A percentile compares a stretch with the other conserved stretches of the same genome.
Evolutionary conservation across 371 early-diverging fungal species (phyloP).

Genomic region (Mucor indicus): DNA sequence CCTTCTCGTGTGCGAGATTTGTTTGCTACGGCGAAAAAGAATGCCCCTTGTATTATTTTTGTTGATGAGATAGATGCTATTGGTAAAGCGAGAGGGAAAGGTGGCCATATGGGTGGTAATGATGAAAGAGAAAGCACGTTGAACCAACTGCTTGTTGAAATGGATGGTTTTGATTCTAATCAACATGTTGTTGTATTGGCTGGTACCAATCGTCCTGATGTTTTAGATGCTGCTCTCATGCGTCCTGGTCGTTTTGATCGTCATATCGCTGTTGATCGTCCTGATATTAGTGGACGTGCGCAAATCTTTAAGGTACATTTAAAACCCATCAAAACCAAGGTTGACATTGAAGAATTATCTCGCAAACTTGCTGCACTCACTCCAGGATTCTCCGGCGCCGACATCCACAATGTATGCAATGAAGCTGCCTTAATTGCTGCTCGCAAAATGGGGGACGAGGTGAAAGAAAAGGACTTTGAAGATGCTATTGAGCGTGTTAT

Average conservation of each 20-base stretch:
- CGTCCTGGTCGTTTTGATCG: constrained; percentile 99
- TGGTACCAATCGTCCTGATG: constrained; percentile 93
- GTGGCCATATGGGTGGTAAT: constrained; percentile 91
- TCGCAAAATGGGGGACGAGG: constrained; percentile 72
- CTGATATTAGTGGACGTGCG: constrained; percentile 92
- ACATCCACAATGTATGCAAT: constrained; percentile 98
- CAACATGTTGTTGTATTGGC: constrained; percentile 95
- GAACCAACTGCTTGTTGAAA: constrained; percentile 98
- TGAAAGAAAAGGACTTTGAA: constrained; percentile 91
- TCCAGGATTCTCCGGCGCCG: constrained; percentile 98
- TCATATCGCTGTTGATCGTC: constrained; percentile 93
- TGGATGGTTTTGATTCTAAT: constrained; percentile 94
- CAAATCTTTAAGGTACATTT: constrained; percentile 96
- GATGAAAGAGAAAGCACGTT: constrained; percentile 98
- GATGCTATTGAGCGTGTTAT: constrained; percentile 97
- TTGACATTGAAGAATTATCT: constrained; percentile 75
- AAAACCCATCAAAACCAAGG: constrained; percentile 87
- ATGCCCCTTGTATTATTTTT: constrained; percentile 98
- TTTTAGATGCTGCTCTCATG: constrained; percentile 89
- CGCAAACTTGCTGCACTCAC: constrained; percentile 80
- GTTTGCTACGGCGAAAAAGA: constrained; percentile 95
- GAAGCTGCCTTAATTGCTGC: constrained; percentile 99
- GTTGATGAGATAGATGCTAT: constrained; percentile 99
- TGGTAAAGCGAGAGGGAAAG: constrained; percentile 96
- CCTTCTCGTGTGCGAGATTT: constrained; percentile 95